Evolutionary conservation across 1,284 basidiomycete genomes (phyloP), one percentile per base, ranked within the genome.

Genomic region (Puccinia polysora): DNA sequence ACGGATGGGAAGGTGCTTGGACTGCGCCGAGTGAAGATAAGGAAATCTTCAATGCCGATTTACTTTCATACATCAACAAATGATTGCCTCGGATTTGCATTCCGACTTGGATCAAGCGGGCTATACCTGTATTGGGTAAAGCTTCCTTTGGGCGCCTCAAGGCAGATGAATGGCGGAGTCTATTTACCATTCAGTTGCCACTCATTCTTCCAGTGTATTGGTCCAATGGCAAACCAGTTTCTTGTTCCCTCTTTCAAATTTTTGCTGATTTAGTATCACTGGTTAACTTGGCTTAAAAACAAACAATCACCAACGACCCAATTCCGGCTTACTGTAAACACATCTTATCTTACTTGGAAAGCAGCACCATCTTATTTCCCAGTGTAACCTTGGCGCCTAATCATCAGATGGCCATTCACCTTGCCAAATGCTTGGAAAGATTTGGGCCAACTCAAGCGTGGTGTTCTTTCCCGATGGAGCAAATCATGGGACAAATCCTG

Each of bases 121-220:
- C 34, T 5, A 45, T 63, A 43, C 59, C 59, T n/a, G 59, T 47
- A 2, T n/a, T 63, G n/a, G 59, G 59, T 12, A 63, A 63, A 47
- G 59, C 59, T 25, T 63, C 59, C 3, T 63, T 62, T 40, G 38
- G 59, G 7, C 20, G n/a, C 10, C 59, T 62, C 20, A 62, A 62
- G 43, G 59, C 59, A n/a, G 40, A 63, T 25, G 23, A 63, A 28
- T 43, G 59, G 59, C 14, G 59, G 20, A 63, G 45, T 40, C 34
- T 63, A 20, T 63, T 63, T 20, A 47, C 59, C 30, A 40, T 63
- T 28, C 59, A 63, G 23, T 18, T 63, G 23, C 59, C 59, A 2
- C 28, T 63, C 6, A 63, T 45, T 18, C 40, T 45, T 0, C 36
- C 40, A 3, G 38, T 45, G 8, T 45, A 43, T n/a, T 63, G 59